Evolutionary conservation across 2,329 filamentous ascomycete genomes (phyloP), one percentile per base, ranked within the genome.

Genomic region (Neocucurbitaria cava): DNA sequence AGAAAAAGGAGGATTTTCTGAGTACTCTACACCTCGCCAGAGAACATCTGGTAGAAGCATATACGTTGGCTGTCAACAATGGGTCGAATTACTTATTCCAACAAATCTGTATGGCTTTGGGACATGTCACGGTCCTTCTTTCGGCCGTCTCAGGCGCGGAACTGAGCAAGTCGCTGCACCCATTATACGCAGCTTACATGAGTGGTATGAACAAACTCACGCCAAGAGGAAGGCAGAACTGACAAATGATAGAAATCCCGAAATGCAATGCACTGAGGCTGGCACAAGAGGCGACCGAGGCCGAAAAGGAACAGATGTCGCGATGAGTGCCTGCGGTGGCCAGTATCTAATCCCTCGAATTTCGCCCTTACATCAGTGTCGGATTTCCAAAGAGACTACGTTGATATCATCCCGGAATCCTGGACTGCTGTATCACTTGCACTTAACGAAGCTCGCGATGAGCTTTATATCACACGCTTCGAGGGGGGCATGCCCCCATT

Each of bases 391-490:
- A 82, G 84, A 59, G 85, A 93, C 41, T 96, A 92, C 65, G 83
- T 97, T 46, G 90, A 97, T 68, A 89, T 94, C 45, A 87, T 99
- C 5, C 96, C 95, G 0, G 78, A 81, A 35, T 81, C 83, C 6
- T 99, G 95, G 95, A 92, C 87, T 42, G 89, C 93, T 1, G 80
- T 99, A 9, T 98, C 93, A 0, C 79, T 99, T 40, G 90, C 90
- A 0, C 77, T 99, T 15, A 95, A 90, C 68, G 90, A 96, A 48
- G 89, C 88, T 62, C 85, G 83, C 35, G 89, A 91, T 49, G 95
- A 98, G 70, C 84, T 99, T 4, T 92, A 91, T 63, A 88, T 98
- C 58, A 93, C 91, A n/a, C 92, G 92, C 66, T 86, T 96, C 30
- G 87, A 91, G 59, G 83, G 87, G 9, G 87, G 86, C 1, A 85